Conservation (phyloP, 805 yeast genomes). For the Lipomyces kockii region DNA sequence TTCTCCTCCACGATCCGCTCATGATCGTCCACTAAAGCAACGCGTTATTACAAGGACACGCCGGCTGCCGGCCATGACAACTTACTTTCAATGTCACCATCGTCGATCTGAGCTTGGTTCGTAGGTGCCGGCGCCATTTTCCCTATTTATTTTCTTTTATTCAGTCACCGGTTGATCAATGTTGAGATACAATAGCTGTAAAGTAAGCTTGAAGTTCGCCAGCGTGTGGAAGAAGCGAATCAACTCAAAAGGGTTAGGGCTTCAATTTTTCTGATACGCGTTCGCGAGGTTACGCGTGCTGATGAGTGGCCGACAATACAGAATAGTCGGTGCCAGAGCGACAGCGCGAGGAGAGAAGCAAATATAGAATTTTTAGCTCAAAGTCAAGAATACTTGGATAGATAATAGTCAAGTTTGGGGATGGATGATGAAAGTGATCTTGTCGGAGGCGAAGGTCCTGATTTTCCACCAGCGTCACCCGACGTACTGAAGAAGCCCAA, state of each 20-base stretch:
- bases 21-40: constrained; percentile 27
- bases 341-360: background rate
- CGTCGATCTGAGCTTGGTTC: constrained; percentile 16
- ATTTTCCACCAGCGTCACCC: background rate
- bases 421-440: constrained; percentile 4
- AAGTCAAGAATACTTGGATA: background rate
- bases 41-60: background rate
- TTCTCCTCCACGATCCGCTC: constrained; percentile 35
- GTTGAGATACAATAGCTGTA: background rate
- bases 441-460: background rate
- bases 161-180: background rate
- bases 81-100: constrained; percentile 31
- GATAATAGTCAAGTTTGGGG: background rate
- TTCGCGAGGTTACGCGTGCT: background rate
- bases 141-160: background rate
- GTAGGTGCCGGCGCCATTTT: constrained; percentile 33
- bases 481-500: constrained; percentile 5
- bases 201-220: background rate
- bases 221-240: background rate
- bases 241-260: background rate
- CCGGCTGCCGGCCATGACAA: background rate
- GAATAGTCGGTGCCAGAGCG: background rate
- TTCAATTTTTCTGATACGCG: background rate
- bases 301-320: background rate
- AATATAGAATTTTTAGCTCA: background rate